Conservation (phyloP, 345 rosid genomes). For the Hibiscus trionum region DNA sequence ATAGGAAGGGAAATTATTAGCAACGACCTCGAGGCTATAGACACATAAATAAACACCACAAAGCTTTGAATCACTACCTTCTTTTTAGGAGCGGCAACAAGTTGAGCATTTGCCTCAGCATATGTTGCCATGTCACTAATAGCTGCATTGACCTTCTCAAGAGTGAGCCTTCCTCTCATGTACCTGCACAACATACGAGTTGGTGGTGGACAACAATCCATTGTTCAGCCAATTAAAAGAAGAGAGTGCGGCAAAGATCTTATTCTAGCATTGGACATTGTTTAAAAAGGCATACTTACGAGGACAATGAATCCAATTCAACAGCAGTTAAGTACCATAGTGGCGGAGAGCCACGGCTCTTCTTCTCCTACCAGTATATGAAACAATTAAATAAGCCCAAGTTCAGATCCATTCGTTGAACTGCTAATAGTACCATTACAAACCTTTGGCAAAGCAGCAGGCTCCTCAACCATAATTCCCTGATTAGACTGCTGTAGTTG, state of each 20-base stretch:
- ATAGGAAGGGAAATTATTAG: constrained; percentile 13
- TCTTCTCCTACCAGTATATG: constrained; percentile 58
- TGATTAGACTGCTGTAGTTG: constrained; percentile 14
- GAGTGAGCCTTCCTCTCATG: constrained; percentile 93
- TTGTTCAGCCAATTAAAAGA: neutral
- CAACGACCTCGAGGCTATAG: constrained; percentile 6
- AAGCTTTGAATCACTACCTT: constrained; percentile 40
- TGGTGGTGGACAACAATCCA: neutral
- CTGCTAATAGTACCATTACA: neutral
- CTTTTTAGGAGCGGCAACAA: constrained; percentile 70
- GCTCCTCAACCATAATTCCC: constrained; percentile 37
- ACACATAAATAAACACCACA: neutral
- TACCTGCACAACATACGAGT: constrained; percentile 35
- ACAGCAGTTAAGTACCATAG: constrained; percentile 62
- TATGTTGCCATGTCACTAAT: constrained; percentile 78
- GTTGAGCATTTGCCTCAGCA: constrained; percentile 78
- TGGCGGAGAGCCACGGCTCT: constrained; percentile 62
- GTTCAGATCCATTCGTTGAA: neutral
- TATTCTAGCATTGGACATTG: neutral
- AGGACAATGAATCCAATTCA: constrained; percentile 63
- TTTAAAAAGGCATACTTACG: constrained; percentile 37
- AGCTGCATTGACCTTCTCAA: constrained; percentile 90
- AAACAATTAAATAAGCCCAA: neutral
- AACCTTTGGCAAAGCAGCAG: constrained; percentile 57
- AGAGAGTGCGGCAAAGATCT: neutral